A percentile compares a stretch with the other conserved stretches of the same genome.
Evolutionary conservation across 148 eudicot genomes (phyloP).

Genomic region (Nepenthes mirabilis): DNA sequence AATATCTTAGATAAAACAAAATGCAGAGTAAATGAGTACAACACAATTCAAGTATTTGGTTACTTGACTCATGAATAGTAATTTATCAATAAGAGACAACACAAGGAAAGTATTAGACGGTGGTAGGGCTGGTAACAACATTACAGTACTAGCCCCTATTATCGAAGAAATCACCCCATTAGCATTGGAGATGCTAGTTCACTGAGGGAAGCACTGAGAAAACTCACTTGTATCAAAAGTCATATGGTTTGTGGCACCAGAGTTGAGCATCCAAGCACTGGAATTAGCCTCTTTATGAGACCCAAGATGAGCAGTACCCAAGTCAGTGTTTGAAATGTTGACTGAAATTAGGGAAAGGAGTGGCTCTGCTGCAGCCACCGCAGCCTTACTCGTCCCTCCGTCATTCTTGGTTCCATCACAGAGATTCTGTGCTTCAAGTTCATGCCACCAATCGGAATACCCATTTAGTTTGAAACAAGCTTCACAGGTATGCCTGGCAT

Average conservation of each 20-base stretch:
- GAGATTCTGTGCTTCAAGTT: neutral
- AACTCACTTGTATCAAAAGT: neutral
- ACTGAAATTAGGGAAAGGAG: neutral
- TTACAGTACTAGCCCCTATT: neutral
- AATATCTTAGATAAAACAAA: constrained; percentile 1
- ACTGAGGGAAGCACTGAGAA: neutral
- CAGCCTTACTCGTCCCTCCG: too few species aligned
- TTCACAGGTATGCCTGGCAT: neutral
- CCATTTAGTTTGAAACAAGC: constrained; percentile 2
- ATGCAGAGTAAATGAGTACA: neutral
- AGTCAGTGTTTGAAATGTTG: neutral
- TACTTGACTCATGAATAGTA: neutral
- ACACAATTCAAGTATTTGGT: neutral
- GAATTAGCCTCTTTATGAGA: too few species aligned
- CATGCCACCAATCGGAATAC: neutral
- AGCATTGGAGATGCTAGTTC: neutral
- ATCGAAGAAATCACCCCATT: neutral
- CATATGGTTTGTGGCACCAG: neutral
- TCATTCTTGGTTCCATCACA: too few species aligned
- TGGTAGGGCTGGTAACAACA: neutral
- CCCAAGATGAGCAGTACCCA: too few species aligned
- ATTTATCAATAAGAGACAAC: neutral
- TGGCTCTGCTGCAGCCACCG: too few species aligned
- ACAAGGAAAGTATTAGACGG: neutral
- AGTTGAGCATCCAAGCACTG: neutral